Percentiles rank a stretch among this genome's conserved stretches.
These are phyloP conservation scores for Acacia concinna DNA, from an alignment of 331 rosid species.

Conservation along the genomic window DNA sequence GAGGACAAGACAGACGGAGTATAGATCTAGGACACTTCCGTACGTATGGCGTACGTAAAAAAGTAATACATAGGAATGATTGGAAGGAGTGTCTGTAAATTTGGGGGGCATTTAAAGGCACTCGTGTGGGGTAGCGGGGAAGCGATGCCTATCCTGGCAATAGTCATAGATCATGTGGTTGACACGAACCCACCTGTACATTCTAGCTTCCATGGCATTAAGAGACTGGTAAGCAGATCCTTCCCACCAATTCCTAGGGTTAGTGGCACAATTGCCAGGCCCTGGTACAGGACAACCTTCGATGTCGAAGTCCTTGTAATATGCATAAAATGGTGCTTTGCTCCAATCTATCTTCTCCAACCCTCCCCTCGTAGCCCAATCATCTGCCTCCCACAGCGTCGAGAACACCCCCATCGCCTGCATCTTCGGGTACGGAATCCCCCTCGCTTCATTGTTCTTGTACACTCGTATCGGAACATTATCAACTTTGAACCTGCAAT, in stretches of 20 bases:
- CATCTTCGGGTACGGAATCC: slow-evolving; percentile 64
- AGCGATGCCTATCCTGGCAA: slow-evolving; percentile 72
- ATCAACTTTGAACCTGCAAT: slow-evolving; percentile 70
- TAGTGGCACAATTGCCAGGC: slow-evolving; percentile 57
- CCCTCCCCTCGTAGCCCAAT: slow-evolving; percentile 99
- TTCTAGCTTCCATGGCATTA: slow-evolving; percentile 42
- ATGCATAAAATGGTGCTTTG: slow-evolving; percentile 77
- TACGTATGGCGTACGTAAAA: background rate
- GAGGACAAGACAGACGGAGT: too few species aligned
- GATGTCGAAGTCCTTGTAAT: slow-evolving; percentile 89
- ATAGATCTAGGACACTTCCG: background rate
- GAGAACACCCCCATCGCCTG: slow-evolving; percentile 92
- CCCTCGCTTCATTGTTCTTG: slow-evolving; percentile 77
- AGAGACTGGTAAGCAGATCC: slow-evolving; percentile 37
- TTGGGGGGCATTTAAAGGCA: slow-evolving; percentile 29
- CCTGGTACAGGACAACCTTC: slow-evolving; percentile 85
- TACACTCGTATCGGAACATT: slow-evolving; percentile 71
- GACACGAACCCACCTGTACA: slow-evolving; percentile 62
- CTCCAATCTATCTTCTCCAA: slow-evolving; percentile 94
- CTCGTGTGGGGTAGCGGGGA: slow-evolving; percentile 67
- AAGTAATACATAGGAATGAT: background rate
- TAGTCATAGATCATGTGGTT: slow-evolving; percentile 87
- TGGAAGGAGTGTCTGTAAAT: background rate
- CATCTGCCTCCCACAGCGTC: slow-evolving; percentile 91
- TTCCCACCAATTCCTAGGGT: slow-evolving; percentile 54